Base-by-base conservation (phyloP, 129 eudicot genomes). In the Flaveria linearis region DNA sequence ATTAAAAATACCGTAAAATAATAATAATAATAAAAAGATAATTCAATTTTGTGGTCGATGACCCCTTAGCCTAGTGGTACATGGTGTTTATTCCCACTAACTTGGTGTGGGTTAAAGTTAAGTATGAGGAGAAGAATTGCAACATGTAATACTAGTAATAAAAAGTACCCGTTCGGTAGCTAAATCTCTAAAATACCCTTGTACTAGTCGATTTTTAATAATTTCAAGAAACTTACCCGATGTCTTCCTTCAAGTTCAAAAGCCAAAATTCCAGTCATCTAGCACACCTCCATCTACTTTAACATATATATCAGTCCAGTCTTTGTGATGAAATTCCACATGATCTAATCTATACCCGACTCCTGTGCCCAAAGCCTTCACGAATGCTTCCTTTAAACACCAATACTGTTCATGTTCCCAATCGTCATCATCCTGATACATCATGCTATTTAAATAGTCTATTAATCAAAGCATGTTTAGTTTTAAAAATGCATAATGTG, bases 351-450 rank as follows among this genome's bases (percentile, higher is more conserved):
- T 78, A 80, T 83, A 82, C 33, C 98, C 98, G 9, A 88, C 85
- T 70, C 98, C 96, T 43, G 80, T 80, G 33, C 98, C 96, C 50
- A 90, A 90, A 10, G 96, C 96, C 83, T 93, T 93, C 18, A 90
- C 90, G 56, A 85, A 93, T 83, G 96, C 90, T 88, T 93, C 98
- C 95, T 93, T 93, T 72, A 90, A 79, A 74, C 90, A 90, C 98
- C 98, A 93, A 74, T 90, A 90, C 73, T 93, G 92, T 78, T 61
- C 46, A 63, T 2, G 46, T 30, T 28, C 5, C 69, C 18, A 63
- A 30, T 57, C 15, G 68, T 25, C 58, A 22, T 61, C 46, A 50
- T 11, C 41, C 72, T 7, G n/a, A 7, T 36, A 58, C 25, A 53
- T 55, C 36, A 71, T 71, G 46, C 9, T 30, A 50, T 20, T 58